Base-by-base conservation (phyloP, 192 early-diverging fungal species). In the Backusella tarrabulga region DNA sequence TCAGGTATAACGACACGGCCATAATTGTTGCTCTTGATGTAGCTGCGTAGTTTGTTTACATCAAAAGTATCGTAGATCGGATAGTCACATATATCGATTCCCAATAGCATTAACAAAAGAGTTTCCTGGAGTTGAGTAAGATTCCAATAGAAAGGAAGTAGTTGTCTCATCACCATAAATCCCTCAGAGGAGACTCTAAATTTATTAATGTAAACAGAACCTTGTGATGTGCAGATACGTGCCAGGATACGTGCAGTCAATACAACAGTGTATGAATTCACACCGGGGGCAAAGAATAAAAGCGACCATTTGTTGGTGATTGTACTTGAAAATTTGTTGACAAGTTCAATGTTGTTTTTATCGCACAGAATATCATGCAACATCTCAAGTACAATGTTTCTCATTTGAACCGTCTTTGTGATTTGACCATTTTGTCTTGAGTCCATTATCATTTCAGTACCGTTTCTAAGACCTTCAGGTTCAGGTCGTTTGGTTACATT, bases 251-350 rank as follows among this genome's bases (percentile, higher is more conserved):
- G 78, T 50, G 82, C 72, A 0, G 90, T 81, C 50, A 87, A 76
- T 23, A 91, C 85, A 8, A 90, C 89, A 12, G 89, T 88, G 15
- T 78, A 86, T 3, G 86, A 81, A 38, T 92, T 86, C 12, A 84
- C 67, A 34, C 82, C 75, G n/a, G 83, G 83, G 34, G 83, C 83
- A 74, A 92, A 86, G 67, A 91, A 92, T 12, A 90, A 79, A 23
- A 91, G 68, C 5, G 91, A 83, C 91, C 91, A 92, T 79, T 88
- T 87, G 79, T 84, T 88, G 14, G 91, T 89, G 17, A 92, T 86
- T 0, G 85, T 87, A 1, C 72, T 75, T 9, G 89, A 71, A 72
- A 92, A 88, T 70, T 89, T 88, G 68, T 83, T 80, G 2, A 88
- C 84, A 34, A 71, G 34, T 44, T 85, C 83, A 17, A 80, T 79